Base-by-base conservation (phyloP, 495 filamentous ascomycete genomes). In the Annulohypoxylon stygium region DNA sequence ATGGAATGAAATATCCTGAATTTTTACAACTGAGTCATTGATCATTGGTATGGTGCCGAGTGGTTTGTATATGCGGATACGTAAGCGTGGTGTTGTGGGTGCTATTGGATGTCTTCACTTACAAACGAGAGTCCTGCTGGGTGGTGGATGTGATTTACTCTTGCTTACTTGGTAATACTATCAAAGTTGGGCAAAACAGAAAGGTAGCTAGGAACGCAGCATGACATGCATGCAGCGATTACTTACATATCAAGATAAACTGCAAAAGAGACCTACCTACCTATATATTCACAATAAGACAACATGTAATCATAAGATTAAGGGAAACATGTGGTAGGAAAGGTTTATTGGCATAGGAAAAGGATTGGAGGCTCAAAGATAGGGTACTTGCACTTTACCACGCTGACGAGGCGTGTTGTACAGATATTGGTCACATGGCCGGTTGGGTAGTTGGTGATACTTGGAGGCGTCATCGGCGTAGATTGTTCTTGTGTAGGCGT, bases 331-430 rank as follows among this genome's bases (percentile, higher is more conserved):
- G 43, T 14, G 8, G 7, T 53, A 53, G 12, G 5, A 43, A 39
- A 39, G 9, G 9, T n/a, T 36, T 20, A 41, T 11, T 2, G 41
- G 23, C 9, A 14, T 33, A 47, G 23, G 16, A 61, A 51, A n/a
- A 18, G 26, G 37, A 34, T 33, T 2, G 45, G 33, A 8, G 20
- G 30, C 14, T 33, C 12, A 12, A 11, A 12, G 37, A 39, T 39
- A 14, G n/a, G 34, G 43, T 9, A 20, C 5, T 39, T 39, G 8
- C 4, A n/a, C 14, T n/a, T 61, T 36, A 39, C 23, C 20, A 48
- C 34, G 57, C 48, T 69, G 65, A 61, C 57, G 65, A 57, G 57
- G 57, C 59, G 54, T 10, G 47, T 69, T 23, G 57, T n/a, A 55
- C 47, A 6, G 51, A 41, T 64, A 36, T 48, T 16, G 45, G 59